Evolutionary conservation across 768 basidiomycete genomes (phyloP), one percentile per base, ranked within the genome.

Genomic region (Roridomyces roridus): DNA sequence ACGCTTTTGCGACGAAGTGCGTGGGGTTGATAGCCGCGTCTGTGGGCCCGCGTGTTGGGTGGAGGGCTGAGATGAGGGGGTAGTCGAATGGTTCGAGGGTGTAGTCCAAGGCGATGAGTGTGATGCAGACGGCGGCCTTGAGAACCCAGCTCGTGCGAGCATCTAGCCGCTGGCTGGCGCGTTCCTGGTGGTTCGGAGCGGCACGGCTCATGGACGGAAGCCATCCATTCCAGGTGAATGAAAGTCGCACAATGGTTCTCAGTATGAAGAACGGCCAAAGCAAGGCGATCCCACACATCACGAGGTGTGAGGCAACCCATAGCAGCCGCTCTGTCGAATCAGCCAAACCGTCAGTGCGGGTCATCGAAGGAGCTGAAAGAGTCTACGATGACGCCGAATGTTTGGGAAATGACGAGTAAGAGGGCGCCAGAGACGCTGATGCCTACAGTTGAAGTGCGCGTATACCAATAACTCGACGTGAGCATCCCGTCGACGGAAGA

Each of bases 391-490:
- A n/a, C n/a, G n/a, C n/a, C n/a, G n/a, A n/a, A 11, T 35, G 62
- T 25, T 23, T 21, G 31, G 36, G 59, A 53, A 6, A 55, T 25
- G 15, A 66, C 68, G 0, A 68, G 20, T 6, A 74, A 55, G 15
- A 63, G 37, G 1, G 66, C 68, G 14, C 75, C 74, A 0, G 65
- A 34, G 8, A 70, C 63, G 18, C 71, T 72, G 48, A 77, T 70
- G 8, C 63, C 68, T 6, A 65, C 66, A 0, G 72, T 76, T 2
- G 74, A 70, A n/a, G 60, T 68, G 20, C 72, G 70, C 0, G 74
- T 69, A 40, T 64, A 74, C 74, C 74, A 78, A 51, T 78, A 76
- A 25, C 65, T 51, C 20, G 68, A 39, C 18, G 69, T 62, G 12
- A 74, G 64, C 14, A 21, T n/a, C n/a, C n/a, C n/a, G n/a, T n/a